phyloP scores from a whole-genome alignment of 768 basidiomycete species.

The Termitomyces sp. region DNA sequence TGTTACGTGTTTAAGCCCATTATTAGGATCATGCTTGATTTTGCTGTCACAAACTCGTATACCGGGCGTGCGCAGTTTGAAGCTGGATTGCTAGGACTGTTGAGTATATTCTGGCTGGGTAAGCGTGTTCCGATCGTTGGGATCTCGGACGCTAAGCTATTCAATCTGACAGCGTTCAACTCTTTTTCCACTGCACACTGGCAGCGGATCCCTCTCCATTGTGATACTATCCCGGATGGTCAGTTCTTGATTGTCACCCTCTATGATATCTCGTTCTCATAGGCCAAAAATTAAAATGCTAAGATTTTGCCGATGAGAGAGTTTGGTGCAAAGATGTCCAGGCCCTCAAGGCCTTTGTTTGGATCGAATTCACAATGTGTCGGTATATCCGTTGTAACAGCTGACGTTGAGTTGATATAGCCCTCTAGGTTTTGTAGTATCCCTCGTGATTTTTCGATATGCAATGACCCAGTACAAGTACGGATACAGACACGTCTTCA shows the following conservation, averaged over 20 bases:
- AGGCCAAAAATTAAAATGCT: conserved; percentile 18
- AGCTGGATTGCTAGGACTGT: conserved; percentile 36
- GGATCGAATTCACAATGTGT: conserved; percentile 53
- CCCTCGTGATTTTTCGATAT: conserved; percentile 37
- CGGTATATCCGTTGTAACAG: conserved; percentile 16
- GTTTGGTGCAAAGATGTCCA: conserved; percentile 51
- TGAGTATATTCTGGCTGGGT: conserved; percentile 54
- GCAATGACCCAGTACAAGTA: conserved; percentile 33
- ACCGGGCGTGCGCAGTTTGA: conserved; percentile 43
- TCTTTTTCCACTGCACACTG: conserved; percentile 57
- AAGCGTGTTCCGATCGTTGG: conserved; percentile 8
- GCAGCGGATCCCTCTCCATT: conserved; percentile 40
- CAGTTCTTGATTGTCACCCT: neutral
- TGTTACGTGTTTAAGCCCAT: neutral
- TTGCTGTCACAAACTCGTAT: conserved; percentile 33
- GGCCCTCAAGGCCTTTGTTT: conserved; percentile 50
- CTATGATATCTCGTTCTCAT: neutral
- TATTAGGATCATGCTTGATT: conserved; percentile 36
- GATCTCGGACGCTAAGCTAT: neutral
- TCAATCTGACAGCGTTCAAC: conserved; percentile 37
- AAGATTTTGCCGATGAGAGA: conserved; percentile 37
- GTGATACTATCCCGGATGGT: conserved; percentile 44
- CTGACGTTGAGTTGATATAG: neutral
- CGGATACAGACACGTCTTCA: conserved; percentile 48
- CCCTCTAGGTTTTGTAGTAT: conserved; percentile 34